Percentiles rank a stretch among this genome's conserved stretches.
Evolutionary conservation across 2,329 filamentous ascomycete species (phyloP).

Genomic region (Pseudogymnoascus sp.): DNA sequence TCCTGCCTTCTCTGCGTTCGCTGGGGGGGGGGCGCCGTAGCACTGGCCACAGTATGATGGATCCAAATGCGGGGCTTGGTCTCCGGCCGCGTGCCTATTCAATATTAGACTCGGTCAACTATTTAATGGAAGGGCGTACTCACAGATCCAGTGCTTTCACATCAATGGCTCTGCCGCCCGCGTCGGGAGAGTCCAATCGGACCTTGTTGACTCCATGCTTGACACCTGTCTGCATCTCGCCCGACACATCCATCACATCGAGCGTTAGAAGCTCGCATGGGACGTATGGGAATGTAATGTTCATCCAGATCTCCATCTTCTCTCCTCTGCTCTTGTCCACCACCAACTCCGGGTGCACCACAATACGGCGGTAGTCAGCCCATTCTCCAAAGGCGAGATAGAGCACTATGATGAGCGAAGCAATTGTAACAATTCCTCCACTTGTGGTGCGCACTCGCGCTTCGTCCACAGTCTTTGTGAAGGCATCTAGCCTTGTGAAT

Average conservation of each 20-base stretch:
- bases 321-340: constrained; percentile 97
- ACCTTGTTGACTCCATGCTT: constrained; percentile 90
- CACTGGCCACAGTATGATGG: constrained; percentile 90
- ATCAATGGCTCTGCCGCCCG: constrained; percentile 72
- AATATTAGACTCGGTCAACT: constrained; percentile 13
- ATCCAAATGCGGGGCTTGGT: constrained; percentile 69
- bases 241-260: constrained; percentile 98
- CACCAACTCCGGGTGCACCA: constrained; percentile 83
- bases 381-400: constrained; percentile 94
- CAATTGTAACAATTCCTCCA: constrained; percentile 88
- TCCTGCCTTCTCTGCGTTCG: constrained; percentile 65
- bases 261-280: constrained; percentile 93
- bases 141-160: constrained; percentile 59
- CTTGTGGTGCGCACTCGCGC: constrained; percentile 92
- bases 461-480: constrained; percentile 98
- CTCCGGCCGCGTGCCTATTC: constrained; percentile 55
- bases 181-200: constrained; percentile 59
- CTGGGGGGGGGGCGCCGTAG: constrained; percentile 73
- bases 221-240: constrained; percentile 91
- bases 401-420: constrained; percentile 78
- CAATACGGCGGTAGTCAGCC: constrained; percentile 79
- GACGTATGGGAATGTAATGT: constrained; percentile 87
- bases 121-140: constrained; percentile 28
- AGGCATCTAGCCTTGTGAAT: constrained; percentile 95
- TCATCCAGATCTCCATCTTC: constrained; percentile 98